These are phyloP conservation scores for Dalbergia cochinchinensis DNA, from an alignment of 306 rosid genomes.

Conservation along the genomic window DNA sequence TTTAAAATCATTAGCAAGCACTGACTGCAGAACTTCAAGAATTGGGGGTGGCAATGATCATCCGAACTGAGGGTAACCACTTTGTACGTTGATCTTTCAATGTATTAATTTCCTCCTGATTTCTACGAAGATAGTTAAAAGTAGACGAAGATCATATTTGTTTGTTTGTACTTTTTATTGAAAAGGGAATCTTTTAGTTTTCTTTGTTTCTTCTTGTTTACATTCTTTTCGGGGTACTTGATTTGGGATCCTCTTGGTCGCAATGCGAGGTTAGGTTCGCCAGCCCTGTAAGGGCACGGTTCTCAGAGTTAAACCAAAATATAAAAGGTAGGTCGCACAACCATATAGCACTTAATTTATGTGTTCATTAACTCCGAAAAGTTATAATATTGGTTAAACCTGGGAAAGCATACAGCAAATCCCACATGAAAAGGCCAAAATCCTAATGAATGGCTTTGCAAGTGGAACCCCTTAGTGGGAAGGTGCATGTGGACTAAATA, in stretches of 20 bases:
- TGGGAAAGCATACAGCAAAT: conserved; percentile 36
- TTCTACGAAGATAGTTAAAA: no score
- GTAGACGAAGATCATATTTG: background rate
- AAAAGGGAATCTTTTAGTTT: conserved; percentile 44
- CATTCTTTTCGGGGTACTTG: conserved; percentile 36
- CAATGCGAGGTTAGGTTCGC: conserved; percentile 45
- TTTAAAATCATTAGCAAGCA: conserved; percentile 36
- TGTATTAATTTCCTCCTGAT: no score
- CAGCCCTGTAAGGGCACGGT: conserved; percentile 43
- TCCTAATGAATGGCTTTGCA: conserved; percentile 34
- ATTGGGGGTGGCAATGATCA: conserved; percentile 43
- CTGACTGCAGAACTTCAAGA: conserved; percentile 29
- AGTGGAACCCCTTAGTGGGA: conserved; percentile 47
- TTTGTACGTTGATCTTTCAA: background rate
- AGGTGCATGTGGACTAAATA: conserved; percentile 50
- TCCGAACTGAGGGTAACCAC: conserved; percentile 47
- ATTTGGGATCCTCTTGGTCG: conserved; percentile 31
- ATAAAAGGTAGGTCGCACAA: conserved; percentile 31
- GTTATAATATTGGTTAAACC: conserved; percentile 28
- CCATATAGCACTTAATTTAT: conserved; percentile 21
- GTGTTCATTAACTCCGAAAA: conserved; percentile 28
- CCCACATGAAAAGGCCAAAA: conserved; percentile 30
- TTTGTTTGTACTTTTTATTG: background rate
- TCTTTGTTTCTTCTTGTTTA: conserved; percentile 41
- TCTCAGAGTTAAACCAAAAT: conserved; percentile 24